Percentiles rank a stretch among this genome's conserved stretches.
Conservation (phyloP, 2,329 filamentous ascomycete genomes). For the Phialophora macrospora region DNA sequence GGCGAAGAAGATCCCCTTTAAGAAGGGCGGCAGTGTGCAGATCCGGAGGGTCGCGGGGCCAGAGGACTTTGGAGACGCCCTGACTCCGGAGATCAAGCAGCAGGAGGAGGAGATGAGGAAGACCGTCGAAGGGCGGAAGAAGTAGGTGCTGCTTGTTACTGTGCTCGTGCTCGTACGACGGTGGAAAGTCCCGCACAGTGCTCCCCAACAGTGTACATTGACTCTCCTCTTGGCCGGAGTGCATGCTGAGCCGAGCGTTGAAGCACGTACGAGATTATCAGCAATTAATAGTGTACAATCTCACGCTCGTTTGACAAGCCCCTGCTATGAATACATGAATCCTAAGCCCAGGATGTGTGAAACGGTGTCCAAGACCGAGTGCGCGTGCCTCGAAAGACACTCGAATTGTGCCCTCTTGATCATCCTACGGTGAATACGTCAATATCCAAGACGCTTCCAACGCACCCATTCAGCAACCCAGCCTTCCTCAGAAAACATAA, state of each 20-base stretch:
- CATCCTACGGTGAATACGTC: neutral
- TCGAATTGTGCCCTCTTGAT: neutral
- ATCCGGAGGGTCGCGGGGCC: neutral
- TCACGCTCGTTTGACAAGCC: no score
- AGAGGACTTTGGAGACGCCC: neutral
- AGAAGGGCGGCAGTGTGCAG: constrained; percentile 1
- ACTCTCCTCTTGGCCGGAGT: no score
- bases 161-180: no score
- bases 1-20: neutral
- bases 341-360: neutral
- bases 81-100: neutral
- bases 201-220: no score
- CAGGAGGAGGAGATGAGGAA: neutral
- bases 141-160: neutral
- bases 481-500: no score
- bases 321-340: no score
- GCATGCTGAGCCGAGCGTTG: no score
- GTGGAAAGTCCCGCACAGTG: no score
- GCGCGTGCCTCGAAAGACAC: neutral
- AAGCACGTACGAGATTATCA: no score
- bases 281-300: no score
- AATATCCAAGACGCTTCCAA: neutral
- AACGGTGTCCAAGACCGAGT: neutral
- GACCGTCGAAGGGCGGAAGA: neutral
- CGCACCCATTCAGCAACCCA: neutral